Evolutionary conservation across 2,329 filamentous ascomycete genomes (phyloP).

Genomic region (Scorias spongiosa): DNA sequence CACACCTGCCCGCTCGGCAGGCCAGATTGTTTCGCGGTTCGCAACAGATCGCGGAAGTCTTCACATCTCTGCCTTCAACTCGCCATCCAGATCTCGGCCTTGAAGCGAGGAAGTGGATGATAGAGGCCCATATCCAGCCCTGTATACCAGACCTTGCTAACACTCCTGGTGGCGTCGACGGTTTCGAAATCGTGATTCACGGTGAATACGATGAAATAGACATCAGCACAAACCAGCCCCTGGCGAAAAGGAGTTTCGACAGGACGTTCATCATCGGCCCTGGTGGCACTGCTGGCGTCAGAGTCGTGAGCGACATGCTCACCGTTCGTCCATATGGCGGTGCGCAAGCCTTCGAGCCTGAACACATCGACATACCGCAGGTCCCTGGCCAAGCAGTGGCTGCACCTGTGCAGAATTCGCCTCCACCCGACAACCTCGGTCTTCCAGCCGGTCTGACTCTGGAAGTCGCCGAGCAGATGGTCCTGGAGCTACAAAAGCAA

Average conservation of each 20-base stretch:
- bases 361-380: conserved; percentile 26
- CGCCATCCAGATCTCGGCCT: conserved; percentile 56
- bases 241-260: conserved; percentile 57
- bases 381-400: conserved; percentile 6
- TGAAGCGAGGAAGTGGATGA: conserved; percentile 58
- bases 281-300: conserved; percentile 49
- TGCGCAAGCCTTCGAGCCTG: conserved; percentile 34
- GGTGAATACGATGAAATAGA: conserved; percentile 71
- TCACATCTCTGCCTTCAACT: conserved; percentile 56
- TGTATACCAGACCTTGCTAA: conserved; percentile 55
- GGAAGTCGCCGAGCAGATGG: conserved; percentile 39
- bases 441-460: conserved; percentile 15
- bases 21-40: conserved; percentile 51
- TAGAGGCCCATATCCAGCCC: conserved; percentile 64
- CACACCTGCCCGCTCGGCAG: conserved; percentile 42
- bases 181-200: conserved; percentile 64
- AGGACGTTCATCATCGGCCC: conserved; percentile 68
- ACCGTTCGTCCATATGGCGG: conserved; percentile 54
- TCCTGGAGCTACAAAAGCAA: conserved; percentile 53
- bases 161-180: conserved; percentile 53
- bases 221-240: conserved; percentile 37
- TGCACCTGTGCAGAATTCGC: conserved; percentile 4
- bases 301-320: conserved; percentile 68
- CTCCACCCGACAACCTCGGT: conserved; percentile 4
- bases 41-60: conserved; percentile 50